A percentile compares a stretch with the other conserved stretches of the same genome.
These are phyloP conservation scores for Phytophthora colocasiae DNA, from an alignment of 352 stramenopile species.

Conservation along the genomic window DNA sequence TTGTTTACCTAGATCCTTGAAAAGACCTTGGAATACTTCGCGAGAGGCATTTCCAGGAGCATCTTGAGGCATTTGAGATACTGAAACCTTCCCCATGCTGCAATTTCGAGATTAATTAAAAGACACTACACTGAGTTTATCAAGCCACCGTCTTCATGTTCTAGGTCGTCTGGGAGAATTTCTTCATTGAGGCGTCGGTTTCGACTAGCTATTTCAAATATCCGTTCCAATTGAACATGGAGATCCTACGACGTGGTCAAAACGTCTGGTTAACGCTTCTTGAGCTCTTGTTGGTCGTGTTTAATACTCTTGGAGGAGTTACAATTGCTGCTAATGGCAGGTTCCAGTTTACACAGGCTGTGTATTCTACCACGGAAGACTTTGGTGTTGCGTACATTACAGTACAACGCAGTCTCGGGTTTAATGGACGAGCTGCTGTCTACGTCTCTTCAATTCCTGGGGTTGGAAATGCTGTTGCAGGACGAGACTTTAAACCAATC, in stretches of 20 bases:
- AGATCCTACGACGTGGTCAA: constrained; percentile 6
- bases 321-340: constrained; percentile 40
- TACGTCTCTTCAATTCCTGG: constrained; percentile 62
- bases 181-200: constrained; percentile 26
- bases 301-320: not conserved
- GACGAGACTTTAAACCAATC: constrained; percentile 58
- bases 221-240: constrained; percentile 15
- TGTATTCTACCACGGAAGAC: constrained; percentile 65
- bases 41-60: constrained; percentile 39
- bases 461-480: constrained; percentile 55
- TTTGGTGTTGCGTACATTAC: constrained; percentile 73
- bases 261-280: constrained; percentile 2
- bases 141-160: not conserved
- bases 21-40: constrained; percentile 74
- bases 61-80: constrained; percentile 23
- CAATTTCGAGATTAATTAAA: constrained; percentile 9
- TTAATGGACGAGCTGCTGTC: constrained; percentile 64
- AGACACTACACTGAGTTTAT: not conserved
- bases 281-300: not conserved
- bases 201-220: constrained; percentile 23
- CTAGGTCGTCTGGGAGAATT: not conserved
- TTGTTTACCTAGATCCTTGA: constrained; percentile 76
- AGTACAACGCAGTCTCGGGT: constrained; percentile 71
- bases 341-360: constrained; percentile 65
- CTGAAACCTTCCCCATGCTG: constrained; percentile 40